Base-by-base conservation (phyloP, 176 grass and related monocot genomes). In the Carex littledalei region DNA sequence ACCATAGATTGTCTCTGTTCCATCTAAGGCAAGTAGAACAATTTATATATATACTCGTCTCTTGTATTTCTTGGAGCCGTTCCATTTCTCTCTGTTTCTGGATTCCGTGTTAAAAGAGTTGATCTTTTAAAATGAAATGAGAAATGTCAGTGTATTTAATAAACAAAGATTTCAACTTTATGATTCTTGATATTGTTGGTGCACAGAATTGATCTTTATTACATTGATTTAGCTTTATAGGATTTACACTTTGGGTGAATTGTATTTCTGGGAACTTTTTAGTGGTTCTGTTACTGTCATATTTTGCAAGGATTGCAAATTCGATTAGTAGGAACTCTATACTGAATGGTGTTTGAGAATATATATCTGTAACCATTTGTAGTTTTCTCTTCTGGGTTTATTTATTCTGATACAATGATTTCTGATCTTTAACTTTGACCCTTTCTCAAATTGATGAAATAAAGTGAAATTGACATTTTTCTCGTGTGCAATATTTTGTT, bases 11-110 rank as follows among this genome's bases (percentile, higher is more conserved):
- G 43, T 87, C 89, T 58, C 52, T 74, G 0, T 32, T 97, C n/a
- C 77, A 88, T 84, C 56, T 94, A 63, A 78, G 90, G 94, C 92
- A 75, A 91, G 90, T 41, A 53, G 26, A 53, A 26, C 56, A 20
- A 2, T 35, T 4, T 35, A 35, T 35, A 18, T 4, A 61, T 68
- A 67, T 43, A 18, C 4, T 60, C 18, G 3, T 62, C 65, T 21
- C 53, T 20, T 18, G 10, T 37, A 56, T 71, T 59, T 70, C 63
- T 78, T 82, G 80, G 35, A 4, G 18, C 47, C 6, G 53, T 37
- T n/a, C 10, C 37, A 24, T 64, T 22, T 56, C 6, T 18, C 55
- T 82, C 20, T 55, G 82, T 63, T 41, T 60, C 54, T 39, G 70
- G 12, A 45, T 70, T 24, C 17, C 24, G 0, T 29, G 20, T 80